phyloP scores from a whole-genome alignment of 805 yeast species.

The Wickerhamia fluorescens region DNA sequence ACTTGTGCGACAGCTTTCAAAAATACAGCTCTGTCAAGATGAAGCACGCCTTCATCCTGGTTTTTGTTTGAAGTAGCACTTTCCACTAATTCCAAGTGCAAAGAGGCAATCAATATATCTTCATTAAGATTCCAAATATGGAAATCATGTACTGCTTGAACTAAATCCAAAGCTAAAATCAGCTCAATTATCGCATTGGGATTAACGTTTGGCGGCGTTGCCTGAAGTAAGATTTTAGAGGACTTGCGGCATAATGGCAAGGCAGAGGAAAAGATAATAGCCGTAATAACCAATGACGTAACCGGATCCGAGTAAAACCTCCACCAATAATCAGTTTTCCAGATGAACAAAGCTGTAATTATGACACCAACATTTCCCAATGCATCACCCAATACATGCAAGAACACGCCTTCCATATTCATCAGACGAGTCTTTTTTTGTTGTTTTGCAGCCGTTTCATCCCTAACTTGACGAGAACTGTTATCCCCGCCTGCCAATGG shows the following conservation, averaged over 20 bases:
- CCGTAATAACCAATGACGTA: constrained; percentile 78
- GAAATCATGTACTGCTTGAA: constrained; percentile 85
- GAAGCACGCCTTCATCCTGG: constrained; percentile 42
- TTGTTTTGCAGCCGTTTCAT: constrained; percentile 6
- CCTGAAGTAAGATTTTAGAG: constrained; percentile 83
- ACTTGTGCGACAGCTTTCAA: constrained; percentile 66
- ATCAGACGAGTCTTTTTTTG: constrained; percentile 44
- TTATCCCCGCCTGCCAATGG: constrained; percentile 22
- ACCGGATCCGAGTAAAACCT: constrained; percentile 79
- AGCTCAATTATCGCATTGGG: constrained; percentile 68
- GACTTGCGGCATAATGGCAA: constrained; percentile 83
- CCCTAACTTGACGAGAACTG: constrained; percentile 22
- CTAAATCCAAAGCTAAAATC: constrained; percentile 61
- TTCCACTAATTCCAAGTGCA: constrained; percentile 66
- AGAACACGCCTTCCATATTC: constrained; percentile 95
- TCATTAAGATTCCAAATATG: constrained; percentile 96
- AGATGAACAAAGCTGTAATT: constrained; percentile 78
- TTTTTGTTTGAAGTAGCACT: constrained; percentile 2
- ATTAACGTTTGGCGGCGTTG: constrained; percentile 80
- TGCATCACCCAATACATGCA: constrained; percentile 95
- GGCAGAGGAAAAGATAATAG: constrained; percentile 85
- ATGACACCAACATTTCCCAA: constrained; percentile 94
- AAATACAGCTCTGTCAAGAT: constrained; percentile 37
- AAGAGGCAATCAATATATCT: constrained; percentile 75
- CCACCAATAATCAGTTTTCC: constrained; percentile 92